Base-by-base conservation (phyloP, 2,329 filamentous ascomycete genomes). In the Fusarium caatingaense region DNA sequence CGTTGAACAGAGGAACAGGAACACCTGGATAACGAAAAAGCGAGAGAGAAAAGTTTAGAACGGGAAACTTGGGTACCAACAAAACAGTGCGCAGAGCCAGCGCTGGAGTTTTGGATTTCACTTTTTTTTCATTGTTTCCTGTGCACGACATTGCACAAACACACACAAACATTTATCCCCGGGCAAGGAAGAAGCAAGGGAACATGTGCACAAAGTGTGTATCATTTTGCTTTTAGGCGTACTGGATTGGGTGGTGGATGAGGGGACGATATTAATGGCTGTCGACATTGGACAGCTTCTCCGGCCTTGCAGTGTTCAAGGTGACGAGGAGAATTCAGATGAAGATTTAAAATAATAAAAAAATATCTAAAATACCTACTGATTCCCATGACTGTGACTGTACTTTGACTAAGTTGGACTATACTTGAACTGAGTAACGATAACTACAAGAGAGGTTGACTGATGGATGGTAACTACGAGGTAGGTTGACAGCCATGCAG, bases 31-130 rank as follows among this genome's bases (percentile, higher is more conserved):
- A 49, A 61, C 62, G 65, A 60, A 70, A 70, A 70, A 61, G 51
- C 62, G 41, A 57, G 71, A 68, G 62, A 68, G 62, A 74, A 73
- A 74, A 69, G 57, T 72, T 69, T 74, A 74, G 72, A 74, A 74
- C 51, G 69, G 71, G 45, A 64, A 37, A 37, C 25, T 59, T 30
- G 41, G 53, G 47, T 50, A 62, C 55, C 55, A 62, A 72, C 62
- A 64, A 56, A 58, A 25, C 32, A 51, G 40, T 41, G 59, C 53
- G 64, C 56, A 48, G 23, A 64, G 56, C 44, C 51, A 46, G 30
- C 59, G 55, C 61, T 64, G 71, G 72, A 72, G 72, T 73, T 73
- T 73, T 62, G 58, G 58, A 56, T 56, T 56, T 65, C 28, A 30
- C 28, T 30, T 30, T 30, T 30, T 30, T 30, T 63, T 51, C 51